phyloP scores from a whole-genome alignment of 495 filamentous ascomycete species.

The Neurospora intermedia region DNA sequence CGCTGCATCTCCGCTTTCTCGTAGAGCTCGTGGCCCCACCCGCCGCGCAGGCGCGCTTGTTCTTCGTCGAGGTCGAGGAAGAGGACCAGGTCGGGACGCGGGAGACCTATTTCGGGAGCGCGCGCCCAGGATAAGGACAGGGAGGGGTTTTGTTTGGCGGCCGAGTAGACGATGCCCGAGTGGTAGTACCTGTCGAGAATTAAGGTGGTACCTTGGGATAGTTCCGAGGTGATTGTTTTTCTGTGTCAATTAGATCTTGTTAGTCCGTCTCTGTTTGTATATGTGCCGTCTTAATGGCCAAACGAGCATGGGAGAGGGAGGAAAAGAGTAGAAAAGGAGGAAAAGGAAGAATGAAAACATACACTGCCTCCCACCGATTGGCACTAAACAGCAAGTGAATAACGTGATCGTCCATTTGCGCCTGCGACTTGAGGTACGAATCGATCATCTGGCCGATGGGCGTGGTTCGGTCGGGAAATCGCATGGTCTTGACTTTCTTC shows the following conservation, averaged over 20 bases:
- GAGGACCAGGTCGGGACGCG: slow-evolving; percentile 75
- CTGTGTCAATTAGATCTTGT: slow-evolving; percentile 2
- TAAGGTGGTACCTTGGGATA: slow-evolving; percentile 58
- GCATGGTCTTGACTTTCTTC: slow-evolving; percentile 57
- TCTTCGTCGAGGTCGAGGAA: slow-evolving; percentile 73
- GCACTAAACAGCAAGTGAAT: slow-evolving; percentile 95
- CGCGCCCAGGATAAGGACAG: slow-evolving; percentile 68
- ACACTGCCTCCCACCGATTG: slow-evolving; percentile 85
- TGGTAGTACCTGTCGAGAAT: slow-evolving; percentile 92
- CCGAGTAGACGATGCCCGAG: slow-evolving; percentile 86
- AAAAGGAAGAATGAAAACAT: slow-evolving; percentile 16
- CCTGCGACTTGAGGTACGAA: slow-evolving; percentile 63
- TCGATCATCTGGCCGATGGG: slow-evolving; percentile 87
- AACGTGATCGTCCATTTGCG: slow-evolving; percentile 75
- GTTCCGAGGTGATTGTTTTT: slow-evolving; percentile 47
- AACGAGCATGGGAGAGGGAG: too few species aligned
- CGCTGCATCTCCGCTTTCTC: slow-evolving; percentile 77
- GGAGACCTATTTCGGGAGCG: slow-evolving; percentile 76
- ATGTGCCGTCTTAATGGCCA: too few species aligned
- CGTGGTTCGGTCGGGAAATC: slow-evolving; percentile 87
- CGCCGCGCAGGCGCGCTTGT: slow-evolving; percentile 63
- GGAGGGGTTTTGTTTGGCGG: slow-evolving; percentile 68
- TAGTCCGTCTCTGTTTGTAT: too few species aligned
- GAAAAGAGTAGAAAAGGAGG: background rate
- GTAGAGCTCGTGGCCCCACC: slow-evolving; percentile 81